Evolutionary conservation across 2,329 filamentous ascomycete species (phyloP).

Genomic region (Fusarium tjaetaba): DNA sequence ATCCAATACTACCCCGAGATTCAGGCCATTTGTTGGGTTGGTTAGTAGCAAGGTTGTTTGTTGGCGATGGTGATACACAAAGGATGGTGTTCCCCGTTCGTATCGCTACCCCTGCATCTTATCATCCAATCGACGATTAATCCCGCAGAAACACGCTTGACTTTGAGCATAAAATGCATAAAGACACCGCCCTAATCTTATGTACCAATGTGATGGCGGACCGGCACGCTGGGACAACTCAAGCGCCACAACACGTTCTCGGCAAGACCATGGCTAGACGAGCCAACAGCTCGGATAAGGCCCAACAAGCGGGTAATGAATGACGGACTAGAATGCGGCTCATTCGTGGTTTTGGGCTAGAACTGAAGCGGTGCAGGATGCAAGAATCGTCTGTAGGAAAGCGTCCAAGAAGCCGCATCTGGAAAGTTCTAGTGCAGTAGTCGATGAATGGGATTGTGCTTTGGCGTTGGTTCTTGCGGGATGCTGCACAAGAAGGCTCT

Average conservation of each 20-base stretch:
- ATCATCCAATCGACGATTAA: not conserved
- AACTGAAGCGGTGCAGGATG: not conserved
- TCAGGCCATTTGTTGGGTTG: not conserved
- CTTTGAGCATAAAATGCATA: not conserved
- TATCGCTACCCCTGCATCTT: not conserved
- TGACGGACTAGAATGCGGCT: not conserved
- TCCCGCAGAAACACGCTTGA: not conserved
- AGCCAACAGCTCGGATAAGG: not conserved
- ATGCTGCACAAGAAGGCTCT: not conserved
- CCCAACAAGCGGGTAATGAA: not conserved
- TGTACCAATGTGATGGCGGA: not conserved
- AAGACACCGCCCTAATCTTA: not conserved
- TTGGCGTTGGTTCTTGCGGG: not conserved
- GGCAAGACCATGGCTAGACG: not conserved
- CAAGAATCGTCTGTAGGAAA: not conserved
- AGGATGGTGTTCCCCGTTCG: not conserved
- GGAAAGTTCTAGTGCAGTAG: not conserved
- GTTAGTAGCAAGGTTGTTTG: not conserved
- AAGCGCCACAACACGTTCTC: slow-evolving; percentile 21
- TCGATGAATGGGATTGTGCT: not conserved
- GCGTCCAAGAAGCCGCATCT: not conserved
- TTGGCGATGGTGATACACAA: not conserved
- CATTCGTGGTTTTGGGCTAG: not conserved
- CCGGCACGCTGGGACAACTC: not conserved
- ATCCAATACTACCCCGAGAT: too few relatives aligned